Percentiles rank a stretch among this genome's conserved stretches.
phyloP scores from a whole-genome alignment of 345 rosid genomes.

The Populus euphratica region DNA sequence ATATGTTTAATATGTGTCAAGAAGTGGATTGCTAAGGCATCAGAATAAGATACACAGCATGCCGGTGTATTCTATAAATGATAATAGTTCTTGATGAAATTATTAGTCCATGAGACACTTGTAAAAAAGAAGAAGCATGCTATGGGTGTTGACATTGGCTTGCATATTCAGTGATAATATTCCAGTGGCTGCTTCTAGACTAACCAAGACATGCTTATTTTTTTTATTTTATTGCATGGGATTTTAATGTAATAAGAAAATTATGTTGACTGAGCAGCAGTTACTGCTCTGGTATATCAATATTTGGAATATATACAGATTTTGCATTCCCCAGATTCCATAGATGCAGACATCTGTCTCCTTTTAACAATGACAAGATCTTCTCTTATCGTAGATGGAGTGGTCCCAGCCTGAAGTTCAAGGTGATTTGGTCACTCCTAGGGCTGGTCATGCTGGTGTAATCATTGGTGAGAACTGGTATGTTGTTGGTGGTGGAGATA shows the following conservation, averaged over 20 bases:
- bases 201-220: background rate
- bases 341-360: background rate
- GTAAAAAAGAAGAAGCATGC: background rate
- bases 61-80: background rate
- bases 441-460: constrained; percentile 93
- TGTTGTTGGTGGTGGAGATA: constrained; percentile 97
- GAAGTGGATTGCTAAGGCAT: background rate
- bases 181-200: background rate
- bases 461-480: constrained; percentile 80
- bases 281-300: background rate
- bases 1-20: background rate
- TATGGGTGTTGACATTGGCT: background rate
- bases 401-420: constrained; percentile 89
- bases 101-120: background rate
- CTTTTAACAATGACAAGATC: constrained; percentile 5
- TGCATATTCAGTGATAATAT: background rate
- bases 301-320: background rate
- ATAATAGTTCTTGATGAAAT: background rate
- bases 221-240: background rate
- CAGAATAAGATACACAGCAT: background rate
- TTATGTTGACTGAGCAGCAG: background rate
- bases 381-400: constrained; percentile 60
- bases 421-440: constrained; percentile 65
- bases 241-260: background rate
- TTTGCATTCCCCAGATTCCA: constrained; percentile 1